A percentile compares a stretch with the other conserved stretches of the same genome.
Conservation (phyloP, 2,329 filamentous ascomycete species). For the Talaromyces atroroseus region DNA sequence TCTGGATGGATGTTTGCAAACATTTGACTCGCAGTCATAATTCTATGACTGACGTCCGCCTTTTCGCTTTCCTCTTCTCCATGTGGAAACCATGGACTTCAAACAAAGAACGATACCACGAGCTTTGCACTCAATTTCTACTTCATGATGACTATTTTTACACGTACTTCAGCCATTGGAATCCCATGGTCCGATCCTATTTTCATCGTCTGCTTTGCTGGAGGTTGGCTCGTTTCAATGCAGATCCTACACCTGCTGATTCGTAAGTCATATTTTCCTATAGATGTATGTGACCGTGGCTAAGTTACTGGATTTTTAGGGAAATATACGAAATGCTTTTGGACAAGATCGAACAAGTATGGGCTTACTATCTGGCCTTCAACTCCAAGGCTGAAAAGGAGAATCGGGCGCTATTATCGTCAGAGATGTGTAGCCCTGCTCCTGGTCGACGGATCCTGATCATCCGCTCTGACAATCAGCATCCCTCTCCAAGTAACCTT, state of each 20-base stretch:
- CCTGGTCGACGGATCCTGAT: slow-evolving; percentile 84
- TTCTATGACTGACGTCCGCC: slow-evolving; percentile 80
- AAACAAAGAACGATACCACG: slow-evolving; percentile 61
- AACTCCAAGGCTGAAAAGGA: slow-evolving; percentile 60
- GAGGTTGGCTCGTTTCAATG: slow-evolving; percentile 74
- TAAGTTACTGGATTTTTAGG: slow-evolving; percentile 34
- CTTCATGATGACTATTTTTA: slow-evolving; percentile 70
- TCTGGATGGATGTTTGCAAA: slow-evolving; percentile 77
- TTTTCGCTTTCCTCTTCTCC: slow-evolving; percentile 74
- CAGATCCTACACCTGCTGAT: slow-evolving; percentile 59
- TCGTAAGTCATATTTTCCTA: slow-evolving; percentile 49
- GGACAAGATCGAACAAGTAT: slow-evolving; percentile 63
- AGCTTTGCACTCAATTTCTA: slow-evolving; percentile 69
- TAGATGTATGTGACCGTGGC: neutral
- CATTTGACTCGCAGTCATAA: slow-evolving; percentile 78
- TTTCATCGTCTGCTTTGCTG: slow-evolving; percentile 88
- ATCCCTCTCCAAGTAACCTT: slow-evolving; percentile 45
- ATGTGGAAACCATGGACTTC: slow-evolving; percentile 69
- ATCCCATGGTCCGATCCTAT: slow-evolving; percentile 88
- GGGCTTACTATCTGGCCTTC: slow-evolving; percentile 74
- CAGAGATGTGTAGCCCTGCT: slow-evolving; percentile 75
- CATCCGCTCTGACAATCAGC: slow-evolving; percentile 69
- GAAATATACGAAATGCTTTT: slow-evolving; percentile 65
- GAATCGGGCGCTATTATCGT: slow-evolving; percentile 59
- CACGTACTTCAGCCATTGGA: slow-evolving; percentile 87